phyloP scores from a whole-genome alignment of 495 filamentous ascomycete species.

The Cairneyella variabilis region DNA sequence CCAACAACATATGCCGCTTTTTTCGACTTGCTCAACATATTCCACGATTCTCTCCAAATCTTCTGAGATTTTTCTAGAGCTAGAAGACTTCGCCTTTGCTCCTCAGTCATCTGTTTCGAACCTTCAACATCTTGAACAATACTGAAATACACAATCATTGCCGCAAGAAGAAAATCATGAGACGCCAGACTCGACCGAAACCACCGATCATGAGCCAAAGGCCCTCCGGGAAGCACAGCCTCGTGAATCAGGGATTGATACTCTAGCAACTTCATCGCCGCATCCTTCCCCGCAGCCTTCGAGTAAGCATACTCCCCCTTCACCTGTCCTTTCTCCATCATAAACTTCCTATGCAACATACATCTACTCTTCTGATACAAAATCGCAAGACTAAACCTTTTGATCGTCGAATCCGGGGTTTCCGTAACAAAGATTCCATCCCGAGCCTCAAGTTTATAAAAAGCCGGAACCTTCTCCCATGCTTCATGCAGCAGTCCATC shows the following conservation, averaged over 20 bases:
- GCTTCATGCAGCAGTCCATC: constrained; percentile 58
- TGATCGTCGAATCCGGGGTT: constrained; percentile 58
- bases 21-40: constrained; percentile 29
- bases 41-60: constrained; percentile 31
- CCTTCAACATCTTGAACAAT: constrained; percentile 31
- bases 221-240: constrained; percentile 35
- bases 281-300: constrained; percentile 60
- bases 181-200: constrained; percentile 39
- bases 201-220: constrained; percentile 36
- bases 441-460: constrained; percentile 55
- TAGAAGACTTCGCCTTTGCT: constrained; percentile 24
- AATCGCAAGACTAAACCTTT: constrained; percentile 65
- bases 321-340: constrained; percentile 49
- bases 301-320: constrained; percentile 65
- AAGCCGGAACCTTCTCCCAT: constrained; percentile 50
- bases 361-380: constrained; percentile 71
- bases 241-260: constrained; percentile 37
- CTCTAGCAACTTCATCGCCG: constrained; percentile 58
- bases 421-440: constrained; percentile 62
- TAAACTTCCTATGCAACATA: constrained; percentile 69
- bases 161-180: constrained; percentile 46
- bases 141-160: constrained; percentile 41
- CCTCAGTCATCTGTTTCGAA: background rate
- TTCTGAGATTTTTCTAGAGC: constrained; percentile 37
- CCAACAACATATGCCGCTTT: constrained; percentile 36